Conservation (phyloP, 495 filamentous ascomycete species). For the Podospora didyma region DNA sequence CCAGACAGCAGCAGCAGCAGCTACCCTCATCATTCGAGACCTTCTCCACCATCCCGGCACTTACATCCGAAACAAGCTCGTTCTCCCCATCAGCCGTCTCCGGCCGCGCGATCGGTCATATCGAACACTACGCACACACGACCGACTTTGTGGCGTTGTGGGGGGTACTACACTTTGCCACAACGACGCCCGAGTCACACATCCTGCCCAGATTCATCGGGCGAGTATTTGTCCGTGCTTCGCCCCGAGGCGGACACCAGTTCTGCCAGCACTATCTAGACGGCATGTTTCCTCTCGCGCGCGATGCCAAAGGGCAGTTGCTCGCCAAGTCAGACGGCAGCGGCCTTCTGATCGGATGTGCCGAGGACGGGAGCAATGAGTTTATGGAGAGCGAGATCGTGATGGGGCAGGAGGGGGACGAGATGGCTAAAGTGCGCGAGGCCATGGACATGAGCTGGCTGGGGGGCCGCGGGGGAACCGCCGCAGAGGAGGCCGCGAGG, state of each 20-base stretch:
- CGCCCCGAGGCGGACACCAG: slow-evolving; percentile 60
- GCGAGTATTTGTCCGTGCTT: slow-evolving; percentile 63
- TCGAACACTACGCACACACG: slow-evolving; percentile 83
- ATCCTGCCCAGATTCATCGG: slow-evolving; percentile 65
- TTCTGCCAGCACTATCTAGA: slow-evolving; percentile 80
- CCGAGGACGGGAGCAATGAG: slow-evolving; percentile 36
- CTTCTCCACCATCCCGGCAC: slow-evolving; percentile 1
- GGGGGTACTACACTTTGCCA: slow-evolving; percentile 68
- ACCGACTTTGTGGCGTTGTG: slow-evolving; percentile 72
- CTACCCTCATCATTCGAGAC: too few relatives aligned
- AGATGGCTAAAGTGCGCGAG: slow-evolving; percentile 33
- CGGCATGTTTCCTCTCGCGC: slow-evolving; percentile 65
- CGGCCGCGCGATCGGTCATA: slow-evolving; percentile 58
- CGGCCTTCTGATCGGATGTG: slow-evolving; percentile 29
- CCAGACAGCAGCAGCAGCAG: neutral
- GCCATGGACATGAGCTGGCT: slow-evolving; percentile 33
- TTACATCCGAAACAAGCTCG: slow-evolving; percentile 14
- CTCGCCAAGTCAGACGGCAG: too few relatives aligned
- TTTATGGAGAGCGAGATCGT: slow-evolving; percentile 57
- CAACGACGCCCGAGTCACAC: slow-evolving; percentile 29
- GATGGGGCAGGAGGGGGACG: slow-evolving; percentile 34
- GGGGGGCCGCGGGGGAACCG: slow-evolving; percentile 14
- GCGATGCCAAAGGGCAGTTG: slow-evolving; percentile 19
- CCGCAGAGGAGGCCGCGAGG: slow-evolving; percentile 8
- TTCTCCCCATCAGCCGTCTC: slow-evolving; percentile 19